phyloP scores from a whole-genome alignment of 208 protist genomes.

The Leishmania major region DNA sequence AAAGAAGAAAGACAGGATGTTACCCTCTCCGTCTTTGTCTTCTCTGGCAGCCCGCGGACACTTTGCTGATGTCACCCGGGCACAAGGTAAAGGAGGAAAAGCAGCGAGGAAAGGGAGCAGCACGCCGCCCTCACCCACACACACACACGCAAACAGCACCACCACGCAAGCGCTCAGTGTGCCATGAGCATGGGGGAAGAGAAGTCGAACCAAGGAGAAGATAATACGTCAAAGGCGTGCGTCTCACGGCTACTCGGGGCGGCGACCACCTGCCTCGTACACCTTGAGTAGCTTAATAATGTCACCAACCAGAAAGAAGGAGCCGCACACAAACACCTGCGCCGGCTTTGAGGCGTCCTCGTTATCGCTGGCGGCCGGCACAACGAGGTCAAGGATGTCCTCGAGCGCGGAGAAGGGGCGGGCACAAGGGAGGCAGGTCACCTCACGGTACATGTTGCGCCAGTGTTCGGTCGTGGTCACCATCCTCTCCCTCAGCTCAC shows the following conservation, averaged over 20 bases:
- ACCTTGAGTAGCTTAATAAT: constrained; percentile 50
- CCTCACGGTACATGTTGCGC: constrained; percentile 70
- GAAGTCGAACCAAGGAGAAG: not conserved
- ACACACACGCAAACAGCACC: not conserved
- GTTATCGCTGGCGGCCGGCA: constrained; percentile 44
- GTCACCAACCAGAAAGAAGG: constrained; percentile 84
- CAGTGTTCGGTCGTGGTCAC: constrained; percentile 54
- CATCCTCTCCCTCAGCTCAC: constrained; percentile 37
- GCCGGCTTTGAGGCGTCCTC: constrained; percentile 69
- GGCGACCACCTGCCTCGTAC: constrained; percentile 28
- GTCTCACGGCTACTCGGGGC: constrained; percentile 4
- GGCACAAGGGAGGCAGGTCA: constrained; percentile 63
- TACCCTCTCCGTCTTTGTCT: not conserved
- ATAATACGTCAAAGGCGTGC: not conserved
- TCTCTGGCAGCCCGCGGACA: not conserved
- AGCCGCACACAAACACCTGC: constrained; percentile 86
- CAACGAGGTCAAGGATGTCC: constrained; percentile 60
- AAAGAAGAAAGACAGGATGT: not conserved
- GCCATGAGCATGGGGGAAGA: not conserved
- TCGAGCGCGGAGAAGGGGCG: constrained; percentile 54
- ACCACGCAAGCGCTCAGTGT: not conserved
- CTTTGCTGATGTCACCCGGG: not conserved
- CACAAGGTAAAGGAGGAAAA: not conserved
- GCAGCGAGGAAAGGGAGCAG: not conserved
- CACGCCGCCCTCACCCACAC: not conserved